Evolutionary conservation across 768 basidiomycete genomes (phyloP).

Genomic region (Exsudoporus frostii): DNA sequence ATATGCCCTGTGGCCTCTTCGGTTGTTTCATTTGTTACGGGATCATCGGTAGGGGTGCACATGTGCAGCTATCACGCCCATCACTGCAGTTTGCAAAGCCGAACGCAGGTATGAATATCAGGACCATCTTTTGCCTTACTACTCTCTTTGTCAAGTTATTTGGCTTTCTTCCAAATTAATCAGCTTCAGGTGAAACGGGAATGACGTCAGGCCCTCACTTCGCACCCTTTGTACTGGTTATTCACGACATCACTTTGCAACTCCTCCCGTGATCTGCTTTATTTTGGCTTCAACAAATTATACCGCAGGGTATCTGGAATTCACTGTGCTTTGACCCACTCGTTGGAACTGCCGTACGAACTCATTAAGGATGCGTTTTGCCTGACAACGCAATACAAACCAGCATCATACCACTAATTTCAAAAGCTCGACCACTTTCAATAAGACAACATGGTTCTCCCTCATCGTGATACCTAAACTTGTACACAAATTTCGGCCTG

Average conservation of each 20-base stretch:
- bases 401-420: neutral
- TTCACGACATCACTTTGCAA: neutral
- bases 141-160: neutral
- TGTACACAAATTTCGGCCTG: neutral
- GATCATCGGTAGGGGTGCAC: slow-evolving; percentile 10
- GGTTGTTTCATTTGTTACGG: slow-evolving; percentile 7
- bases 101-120: neutral
- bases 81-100: neutral
- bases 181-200: neutral
- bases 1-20: neutral
- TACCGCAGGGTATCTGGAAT: neutral
- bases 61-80: neutral
- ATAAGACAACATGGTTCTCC: neutral
- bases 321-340: neutral
- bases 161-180: neutral
- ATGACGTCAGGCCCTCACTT: neutral
- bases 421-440: neutral
- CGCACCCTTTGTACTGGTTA: neutral
- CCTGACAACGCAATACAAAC: neutral
- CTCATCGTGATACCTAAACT: neutral
- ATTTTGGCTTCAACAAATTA: neutral
- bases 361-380: neutral
- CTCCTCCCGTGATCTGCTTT: neutral
- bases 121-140: neutral
- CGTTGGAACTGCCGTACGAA: neutral